Conservation (phyloP, 192 early-diverging fungal species). For the Pilaira anomala region DNA sequence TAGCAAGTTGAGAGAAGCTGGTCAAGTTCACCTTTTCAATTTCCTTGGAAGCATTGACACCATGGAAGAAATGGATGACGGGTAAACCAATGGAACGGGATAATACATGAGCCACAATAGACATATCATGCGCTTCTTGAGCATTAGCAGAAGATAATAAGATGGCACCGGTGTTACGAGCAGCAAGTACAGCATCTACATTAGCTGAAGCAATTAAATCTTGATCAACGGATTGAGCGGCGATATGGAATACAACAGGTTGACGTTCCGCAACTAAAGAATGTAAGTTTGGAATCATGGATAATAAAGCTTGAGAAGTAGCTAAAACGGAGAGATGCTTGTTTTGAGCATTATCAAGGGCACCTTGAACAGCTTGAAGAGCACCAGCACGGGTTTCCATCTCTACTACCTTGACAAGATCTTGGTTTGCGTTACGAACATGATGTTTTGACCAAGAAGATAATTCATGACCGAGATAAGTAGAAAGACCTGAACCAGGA, state of each 20-base stretch:
- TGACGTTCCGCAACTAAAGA: slow-evolving; percentile 57
- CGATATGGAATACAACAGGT: slow-evolving; percentile 81
- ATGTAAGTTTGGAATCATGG: slow-evolving; percentile 83
- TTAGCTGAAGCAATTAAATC: slow-evolving; percentile 57
- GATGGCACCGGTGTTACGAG: slow-evolving; percentile 75
- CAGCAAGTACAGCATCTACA: slow-evolving; percentile 69
- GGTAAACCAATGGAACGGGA: slow-evolving; percentile 58
- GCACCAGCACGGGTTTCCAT: slow-evolving; percentile 83
- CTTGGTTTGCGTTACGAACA: slow-evolving; percentile 68
- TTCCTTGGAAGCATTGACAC: slow-evolving; percentile 56
- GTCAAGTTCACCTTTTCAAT: slow-evolving; percentile 50
- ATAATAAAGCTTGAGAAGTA: slow-evolving; percentile 70
- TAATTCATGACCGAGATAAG: slow-evolving; percentile 60
- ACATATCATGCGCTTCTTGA: slow-evolving; percentile 89
- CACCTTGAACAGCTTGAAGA: slow-evolving; percentile 73
- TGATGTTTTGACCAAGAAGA: slow-evolving; percentile 63
- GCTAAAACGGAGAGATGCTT: slow-evolving; percentile 54
- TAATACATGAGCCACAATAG: slow-evolving; percentile 81
- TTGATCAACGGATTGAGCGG: slow-evolving; percentile 62
- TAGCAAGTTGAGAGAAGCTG: slow-evolving; percentile 45
- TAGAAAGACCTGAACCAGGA: slow-evolving; percentile 60
- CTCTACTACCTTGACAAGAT: slow-evolving; percentile 63
- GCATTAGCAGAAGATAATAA: slow-evolving; percentile 71
- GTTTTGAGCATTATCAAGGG: slow-evolving; percentile 48
- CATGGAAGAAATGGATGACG: slow-evolving; percentile 81